Evolutionary conservation across 805 yeast species (phyloP).

Genomic region (Cyberlindnera amylophila): DNA sequence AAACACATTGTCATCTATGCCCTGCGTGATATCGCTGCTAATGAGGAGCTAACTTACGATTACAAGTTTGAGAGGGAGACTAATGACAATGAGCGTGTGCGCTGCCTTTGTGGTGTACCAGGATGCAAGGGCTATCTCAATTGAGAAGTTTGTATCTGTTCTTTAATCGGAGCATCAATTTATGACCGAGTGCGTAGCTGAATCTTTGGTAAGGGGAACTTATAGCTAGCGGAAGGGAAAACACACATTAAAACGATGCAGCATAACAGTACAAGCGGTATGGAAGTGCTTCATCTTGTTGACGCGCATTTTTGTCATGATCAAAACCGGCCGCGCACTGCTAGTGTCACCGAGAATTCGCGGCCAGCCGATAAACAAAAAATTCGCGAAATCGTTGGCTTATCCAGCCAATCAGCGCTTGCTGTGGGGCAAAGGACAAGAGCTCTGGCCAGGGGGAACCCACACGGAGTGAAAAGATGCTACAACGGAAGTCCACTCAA

Average conservation of each 20-base stretch:
- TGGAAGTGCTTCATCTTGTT: no score
- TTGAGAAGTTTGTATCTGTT: constrained; percentile 27
- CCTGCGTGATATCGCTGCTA: constrained; percentile 76
- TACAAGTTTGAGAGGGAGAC: constrained; percentile 92
- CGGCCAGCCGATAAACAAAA: no score
- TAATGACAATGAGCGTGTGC: constrained; percentile 80
- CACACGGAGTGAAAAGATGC: background rate
- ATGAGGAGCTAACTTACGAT: constrained; percentile 92
- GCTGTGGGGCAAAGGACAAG: background rate
- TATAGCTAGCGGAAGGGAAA: no score
- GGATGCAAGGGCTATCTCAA: constrained; percentile 92
- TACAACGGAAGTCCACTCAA: no score
- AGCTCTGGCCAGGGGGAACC: background rate
- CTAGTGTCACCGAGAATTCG: no score
- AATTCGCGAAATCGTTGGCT: background rate
- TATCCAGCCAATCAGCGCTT: background rate
- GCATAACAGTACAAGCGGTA: no score
- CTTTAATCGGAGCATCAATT: background rate
- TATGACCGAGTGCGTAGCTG: no score
- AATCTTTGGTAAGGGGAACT: no score
- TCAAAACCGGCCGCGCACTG: no score
- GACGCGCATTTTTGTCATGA: no score
- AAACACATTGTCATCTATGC: constrained; percentile 95
- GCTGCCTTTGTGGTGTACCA: constrained; percentile 93
- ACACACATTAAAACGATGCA: no score